Base-by-base conservation (phyloP, 257 asterid species). In the Cruciata laevipes region DNA sequence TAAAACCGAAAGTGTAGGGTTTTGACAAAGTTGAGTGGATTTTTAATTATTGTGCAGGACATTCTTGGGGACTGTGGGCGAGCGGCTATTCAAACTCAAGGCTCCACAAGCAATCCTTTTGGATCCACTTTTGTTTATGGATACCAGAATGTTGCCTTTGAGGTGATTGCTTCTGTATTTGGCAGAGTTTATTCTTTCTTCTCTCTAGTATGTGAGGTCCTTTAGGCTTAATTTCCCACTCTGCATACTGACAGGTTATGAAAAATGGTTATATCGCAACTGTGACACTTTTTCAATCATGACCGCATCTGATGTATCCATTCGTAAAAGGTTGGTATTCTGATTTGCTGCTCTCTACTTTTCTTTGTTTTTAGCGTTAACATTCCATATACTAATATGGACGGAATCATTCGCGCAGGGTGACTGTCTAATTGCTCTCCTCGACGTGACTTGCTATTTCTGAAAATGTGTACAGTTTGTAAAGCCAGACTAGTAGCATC, bases 81-180 rank as follows among this genome's bases (percentile, higher is more conserved):
- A 73, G 90, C 95, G 35, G 95, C 95, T 69, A 84, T 89, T 33
- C 95, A 87, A 77, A 85, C 95, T 38, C 96, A 87, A 69, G 96
- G 96, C 71, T 89, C 93, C 57, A 71, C 87, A 17, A 83, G 85
- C 73, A 87, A 89, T 71, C 96, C 92, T 16, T 89, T 89, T 73
- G 96, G 96, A 67, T 82, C 95, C 63, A 89, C 96, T 56, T 81
- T 85, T 71, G 96, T 89, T 7, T 89, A 87, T 82, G 96, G 95
- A 33, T 89, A 87, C 75, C 96, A 80, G 62, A 81, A 89, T 74
- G 74, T 81, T 68, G 95, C 96, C 67, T 84, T 89, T 52, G 95
- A 89, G 96, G 96, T 89, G 72, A 75, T 47, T 47, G 57, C 47
- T 61, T 18, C 61, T 56, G 70, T 13, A 32, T n/a, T 23, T 35